Conservation (phyloP, 257 asterid species). For the Forsythia viridissima region DNA sequence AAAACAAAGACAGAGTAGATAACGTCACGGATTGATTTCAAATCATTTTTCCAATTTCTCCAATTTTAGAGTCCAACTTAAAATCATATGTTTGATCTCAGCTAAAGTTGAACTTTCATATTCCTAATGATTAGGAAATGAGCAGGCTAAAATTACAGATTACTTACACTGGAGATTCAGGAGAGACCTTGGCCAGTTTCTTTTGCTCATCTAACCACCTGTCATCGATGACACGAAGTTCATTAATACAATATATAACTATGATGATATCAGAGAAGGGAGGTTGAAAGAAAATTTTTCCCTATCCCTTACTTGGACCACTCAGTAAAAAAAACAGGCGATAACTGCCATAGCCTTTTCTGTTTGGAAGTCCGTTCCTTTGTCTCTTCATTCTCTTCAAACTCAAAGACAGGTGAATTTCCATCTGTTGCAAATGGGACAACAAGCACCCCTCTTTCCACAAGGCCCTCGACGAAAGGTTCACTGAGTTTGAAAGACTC, state of each 20-base stretch:
- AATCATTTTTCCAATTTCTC: background rate
- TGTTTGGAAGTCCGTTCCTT: conserved; percentile 55
- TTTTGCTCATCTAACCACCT: conserved; percentile 98
- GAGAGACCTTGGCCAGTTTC: conserved; percentile 73
- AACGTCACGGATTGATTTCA: background rate
- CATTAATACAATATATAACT: background rate
- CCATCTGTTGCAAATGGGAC: conserved; percentile 85
- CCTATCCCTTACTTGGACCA: conserved; percentile 76
- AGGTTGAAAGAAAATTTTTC: background rate
- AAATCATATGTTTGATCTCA: background rate
- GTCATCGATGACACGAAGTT: conserved; percentile 18
- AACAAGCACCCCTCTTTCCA: conserved; percentile 84
- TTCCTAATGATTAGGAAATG: background rate
- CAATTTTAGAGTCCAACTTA: background rate
- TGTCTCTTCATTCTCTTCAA: conserved; percentile 59
- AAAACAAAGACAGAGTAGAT: conserved; percentile 10
- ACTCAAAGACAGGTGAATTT: conserved; percentile 53
- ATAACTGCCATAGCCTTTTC: conserved; percentile 86
- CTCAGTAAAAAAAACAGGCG: conserved; percentile 61
- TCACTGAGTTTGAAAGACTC: conserved; percentile 71
- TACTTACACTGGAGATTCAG: conserved; percentile 94
- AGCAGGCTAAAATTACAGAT: conserved; percentile 5
- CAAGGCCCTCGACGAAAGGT: conserved; percentile 68
- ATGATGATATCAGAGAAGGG: background rate
- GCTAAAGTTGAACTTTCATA: background rate